Base-by-base conservation (phyloP, 176 grass and related monocot genomes). In the Rhynchospora tenuis region DNA sequence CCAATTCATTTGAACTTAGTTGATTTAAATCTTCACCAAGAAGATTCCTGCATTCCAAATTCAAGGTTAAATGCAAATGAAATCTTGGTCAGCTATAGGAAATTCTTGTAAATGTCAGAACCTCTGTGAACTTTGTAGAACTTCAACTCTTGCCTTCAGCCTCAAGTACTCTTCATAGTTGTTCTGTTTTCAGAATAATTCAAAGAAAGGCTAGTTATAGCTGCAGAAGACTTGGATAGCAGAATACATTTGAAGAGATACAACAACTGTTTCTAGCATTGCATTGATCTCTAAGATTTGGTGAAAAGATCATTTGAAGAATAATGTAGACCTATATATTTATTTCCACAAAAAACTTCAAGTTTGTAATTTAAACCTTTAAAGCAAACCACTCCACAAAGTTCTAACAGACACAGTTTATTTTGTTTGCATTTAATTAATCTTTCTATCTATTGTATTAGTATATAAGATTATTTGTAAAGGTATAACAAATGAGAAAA, bases 101-200 rank as follows among this genome's bases (percentile, higher is more conserved):
- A 84, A 64, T 38, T 15, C 64, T 54, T 59, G 55, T 12, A 23
- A 83, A 38, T 29, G 3, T 80, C n/a, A 12, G 4, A 59, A 95
- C 96, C 93, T 95, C 56, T 98, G 93, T 10, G 96, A 99, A 28
- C 81, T 86, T 44, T 95, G 96, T 9, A 95, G 86, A 86, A 91
- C 84, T 64, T 95, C 93, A 28, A 95, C 82, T 86, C 76, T 43
- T 85, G 89, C 58, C 85, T 95, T 99, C 80, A 95, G 55, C 46
- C 86, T 90, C 77, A 99, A n/a, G 85, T 93, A 99, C 81, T 99
- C 93, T 62, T 90, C 82, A 85, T 93, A 93, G 68, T 85, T 93
- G 23, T 85, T 87, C 91, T 99, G 80, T 82, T 90, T 73, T 82
- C 19, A 45, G n/a, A 80, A 79, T 28, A 80, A 31, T 73, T 26